A percentile compares a stretch with the other conserved stretches of the same genome.
These are phyloP conservation scores for Penicillium coprophilum DNA, from an alignment of 495 filamentous ascomycete species.

Conservation along the genomic window DNA sequence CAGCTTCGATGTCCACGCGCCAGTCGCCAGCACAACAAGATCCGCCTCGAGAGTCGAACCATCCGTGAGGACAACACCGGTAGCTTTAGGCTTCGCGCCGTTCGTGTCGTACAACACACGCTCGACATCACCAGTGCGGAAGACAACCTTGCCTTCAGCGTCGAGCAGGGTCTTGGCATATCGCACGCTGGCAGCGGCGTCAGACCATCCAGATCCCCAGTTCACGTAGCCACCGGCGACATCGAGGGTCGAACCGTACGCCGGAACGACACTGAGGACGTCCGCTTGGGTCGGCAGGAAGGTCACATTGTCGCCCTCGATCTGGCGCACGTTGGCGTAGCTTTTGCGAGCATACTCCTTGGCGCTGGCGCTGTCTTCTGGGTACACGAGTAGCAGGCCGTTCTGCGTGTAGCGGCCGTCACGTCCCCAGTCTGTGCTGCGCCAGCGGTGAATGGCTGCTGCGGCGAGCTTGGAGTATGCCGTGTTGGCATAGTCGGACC, in stretches of 20 bases:
- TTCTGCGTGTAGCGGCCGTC: constrained; percentile 72
- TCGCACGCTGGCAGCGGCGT: constrained; percentile 72
- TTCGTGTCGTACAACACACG: constrained; percentile 46
- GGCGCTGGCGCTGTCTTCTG: constrained; percentile 48
- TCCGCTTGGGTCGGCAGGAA: constrained; percentile 47
- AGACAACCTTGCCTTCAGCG: constrained; percentile 58
- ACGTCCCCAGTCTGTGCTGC: constrained; percentile 58
- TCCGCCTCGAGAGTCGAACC: constrained; percentile 60
- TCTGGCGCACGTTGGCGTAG: constrained; percentile 60
- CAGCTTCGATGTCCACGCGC: constrained; percentile 77
- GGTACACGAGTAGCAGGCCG: constrained; percentile 68
- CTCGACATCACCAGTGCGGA: constrained; percentile 61
- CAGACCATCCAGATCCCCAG: constrained; percentile 74
- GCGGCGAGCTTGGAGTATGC: constrained; percentile 69
- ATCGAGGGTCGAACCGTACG: constrained; percentile 46
- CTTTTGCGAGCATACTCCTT: constrained; percentile 65
- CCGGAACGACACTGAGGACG: constrained; percentile 44
- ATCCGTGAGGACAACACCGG: constrained; percentile 54
- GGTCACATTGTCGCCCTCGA: constrained; percentile 48
- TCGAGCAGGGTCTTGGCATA: constrained; percentile 66
- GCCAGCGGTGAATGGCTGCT: constrained; percentile 69
- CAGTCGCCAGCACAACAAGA: constrained; percentile 76
- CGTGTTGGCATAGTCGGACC: constrained; percentile 76
- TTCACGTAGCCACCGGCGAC: constrained; percentile 80
- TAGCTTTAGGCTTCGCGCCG: constrained; percentile 38